These are phyloP conservation scores for Dioscorea dumetorum DNA, from an alignment of 106 monocot species.

Conservation along the genomic window DNA sequence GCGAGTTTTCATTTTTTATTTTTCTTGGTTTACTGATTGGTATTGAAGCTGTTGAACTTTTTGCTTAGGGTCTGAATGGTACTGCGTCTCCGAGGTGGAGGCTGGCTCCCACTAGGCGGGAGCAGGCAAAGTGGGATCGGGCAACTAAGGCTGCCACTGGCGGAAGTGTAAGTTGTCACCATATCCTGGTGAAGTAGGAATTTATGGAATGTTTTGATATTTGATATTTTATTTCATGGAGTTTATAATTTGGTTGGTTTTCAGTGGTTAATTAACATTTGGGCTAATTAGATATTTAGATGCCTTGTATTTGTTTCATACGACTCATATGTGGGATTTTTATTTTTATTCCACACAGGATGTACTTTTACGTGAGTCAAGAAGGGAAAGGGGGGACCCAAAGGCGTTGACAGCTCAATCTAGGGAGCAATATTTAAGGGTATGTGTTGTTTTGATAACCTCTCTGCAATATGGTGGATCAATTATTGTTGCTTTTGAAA, in stretches of 20 bases:
- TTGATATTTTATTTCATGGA: neutral
- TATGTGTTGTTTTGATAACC: conserved; percentile 6
- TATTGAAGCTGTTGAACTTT: neutral
- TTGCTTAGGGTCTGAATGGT: conserved; percentile 30
- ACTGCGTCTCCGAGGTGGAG: conserved; percentile 69
- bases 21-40: too few species aligned
- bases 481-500: neutral
- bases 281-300: neutral
- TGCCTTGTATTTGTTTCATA: neutral
- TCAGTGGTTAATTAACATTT: neutral
- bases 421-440: conserved; percentile 64
- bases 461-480: neutral
- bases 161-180: conserved; percentile 59
- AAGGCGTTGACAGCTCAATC: conserved; percentile 54
- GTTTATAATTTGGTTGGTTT: neutral
- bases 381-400: conserved; percentile 55
- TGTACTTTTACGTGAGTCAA: conserved; percentile 77
- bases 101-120: conserved; percentile 64
- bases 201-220: neutral
- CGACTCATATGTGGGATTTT: neutral
- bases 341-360: conserved; percentile 34
- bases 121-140: conserved; percentile 83
- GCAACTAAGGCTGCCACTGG: conserved; percentile 75
- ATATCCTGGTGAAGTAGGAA: too few species aligned
- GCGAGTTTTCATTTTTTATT: neutral